A percentile compares a stretch with the other conserved stretches of the same genome.
Evolutionary conservation across 1,139 yeast genomes (phyloP).

Genomic region (Tardiomyces depauwii): DNA sequence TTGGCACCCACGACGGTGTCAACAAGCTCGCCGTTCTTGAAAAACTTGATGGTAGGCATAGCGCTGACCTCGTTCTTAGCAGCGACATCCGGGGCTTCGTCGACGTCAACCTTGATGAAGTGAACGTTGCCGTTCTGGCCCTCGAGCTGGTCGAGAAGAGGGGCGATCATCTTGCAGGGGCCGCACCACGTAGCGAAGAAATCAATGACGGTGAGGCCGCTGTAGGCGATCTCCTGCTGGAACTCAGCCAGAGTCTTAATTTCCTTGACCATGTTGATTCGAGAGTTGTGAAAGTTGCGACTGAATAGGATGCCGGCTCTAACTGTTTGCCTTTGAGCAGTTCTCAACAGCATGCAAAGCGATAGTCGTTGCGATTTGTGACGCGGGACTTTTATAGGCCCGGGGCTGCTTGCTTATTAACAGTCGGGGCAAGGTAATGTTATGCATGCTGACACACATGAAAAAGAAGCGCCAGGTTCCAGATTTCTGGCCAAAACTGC

Average conservation of each 20-base stretch:
- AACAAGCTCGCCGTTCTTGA: conserved; percentile 54
- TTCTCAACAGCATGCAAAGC: not conserved
- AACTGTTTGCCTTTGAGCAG: not conserved
- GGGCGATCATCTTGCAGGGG: conserved; percentile 82
- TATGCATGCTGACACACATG: no score
- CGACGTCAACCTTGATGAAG: conserved; percentile 76
- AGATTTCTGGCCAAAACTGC: no score
- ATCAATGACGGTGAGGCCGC: conserved; percentile 62
- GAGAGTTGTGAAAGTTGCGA: conserved; percentile 4
- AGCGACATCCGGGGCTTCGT: conserved; percentile 57
- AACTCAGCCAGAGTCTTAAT: conserved; percentile 48
- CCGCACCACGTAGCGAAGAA: conserved; percentile 92
- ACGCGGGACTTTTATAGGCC: no score
- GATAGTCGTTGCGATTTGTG: no score
- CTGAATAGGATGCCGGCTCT: not conserved
- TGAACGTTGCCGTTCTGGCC: conserved; percentile 35
- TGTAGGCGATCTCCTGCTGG: conserved; percentile 43
- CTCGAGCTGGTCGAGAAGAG: conserved; percentile 56
- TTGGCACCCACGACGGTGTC: conserved; percentile 71
- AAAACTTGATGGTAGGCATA: conserved; percentile 79
- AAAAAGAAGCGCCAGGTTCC: no score
- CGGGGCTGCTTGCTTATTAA: no score
- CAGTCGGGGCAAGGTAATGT: no score
- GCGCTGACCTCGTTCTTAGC: conserved; percentile 59
- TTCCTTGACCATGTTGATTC: conserved; percentile 33